phyloP scores from a whole-genome alignment of 2,329 filamentous ascomycete genomes.

The Colletotrichum echinochloae region DNA sequence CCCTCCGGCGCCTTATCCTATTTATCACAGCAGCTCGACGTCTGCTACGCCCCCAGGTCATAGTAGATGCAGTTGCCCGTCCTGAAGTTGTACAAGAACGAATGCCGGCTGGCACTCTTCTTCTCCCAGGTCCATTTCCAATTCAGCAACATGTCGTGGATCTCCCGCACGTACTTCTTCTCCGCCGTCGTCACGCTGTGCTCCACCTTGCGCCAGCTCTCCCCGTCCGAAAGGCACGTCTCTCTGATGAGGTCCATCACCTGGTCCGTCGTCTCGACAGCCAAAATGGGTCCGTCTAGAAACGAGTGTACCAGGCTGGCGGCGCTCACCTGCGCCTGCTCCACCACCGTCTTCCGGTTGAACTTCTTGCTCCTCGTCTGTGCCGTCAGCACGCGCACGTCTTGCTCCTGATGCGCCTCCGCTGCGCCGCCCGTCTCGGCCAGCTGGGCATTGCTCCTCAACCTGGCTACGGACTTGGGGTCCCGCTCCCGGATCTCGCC shows the following conservation, averaged over 20 bases:
- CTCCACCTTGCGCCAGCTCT: conserved; percentile 85
- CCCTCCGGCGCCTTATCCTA: background rate
- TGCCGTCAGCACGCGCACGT: conserved; percentile 86
- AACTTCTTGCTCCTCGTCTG: conserved; percentile 91
- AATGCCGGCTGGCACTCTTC: conserved; percentile 71
- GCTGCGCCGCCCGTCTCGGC: conserved; percentile 47
- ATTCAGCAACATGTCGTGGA: conserved; percentile 79
- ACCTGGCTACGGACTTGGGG: conserved; percentile 65
- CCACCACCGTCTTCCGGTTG: conserved; percentile 87
- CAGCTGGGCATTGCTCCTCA: conserved; percentile 50
- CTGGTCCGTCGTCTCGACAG: conserved; percentile 88
- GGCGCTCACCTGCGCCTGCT: conserved; percentile 74
- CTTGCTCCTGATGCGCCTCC: conserved; percentile 66
- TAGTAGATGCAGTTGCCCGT: conserved; percentile 89
- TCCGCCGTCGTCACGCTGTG: conserved; percentile 82
- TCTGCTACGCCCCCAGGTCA: conserved; percentile 69
- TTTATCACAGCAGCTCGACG: background rate
- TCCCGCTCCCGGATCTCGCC: conserved; percentile 85
- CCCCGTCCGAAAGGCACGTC: conserved; percentile 81
- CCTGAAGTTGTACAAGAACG: conserved; percentile 92
- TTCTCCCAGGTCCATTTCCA: conserved; percentile 70
- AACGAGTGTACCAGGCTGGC: conserved; percentile 77
- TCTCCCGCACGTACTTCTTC: conserved; percentile 83
- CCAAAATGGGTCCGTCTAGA: conserved; percentile 82
- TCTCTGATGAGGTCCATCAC: conserved; percentile 81